Percentiles rank a stretch among this genome's conserved stretches.
phyloP scores from a whole-genome alignment of 1,139 yeast genomes.

The Saccharomyces hybrid region DNA sequence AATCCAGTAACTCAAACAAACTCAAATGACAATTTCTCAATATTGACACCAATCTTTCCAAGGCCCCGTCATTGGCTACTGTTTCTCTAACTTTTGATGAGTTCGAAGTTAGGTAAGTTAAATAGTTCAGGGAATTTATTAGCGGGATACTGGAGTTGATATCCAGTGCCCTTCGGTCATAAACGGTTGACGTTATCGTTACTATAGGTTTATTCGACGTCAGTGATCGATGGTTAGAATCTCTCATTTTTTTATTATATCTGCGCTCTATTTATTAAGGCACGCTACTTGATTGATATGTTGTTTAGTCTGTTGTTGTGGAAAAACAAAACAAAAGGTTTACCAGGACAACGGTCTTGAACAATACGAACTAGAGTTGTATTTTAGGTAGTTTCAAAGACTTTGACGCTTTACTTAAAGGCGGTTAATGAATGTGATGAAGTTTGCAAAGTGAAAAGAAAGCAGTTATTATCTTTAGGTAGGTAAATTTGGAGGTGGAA shows the following conservation, averaged over 20 bases:
- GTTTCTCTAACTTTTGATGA: conserved; percentile 88
- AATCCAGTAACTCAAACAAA: conserved; percentile 18
- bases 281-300: neutral
- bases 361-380: neutral
- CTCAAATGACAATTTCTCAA: conserved; percentile 65
- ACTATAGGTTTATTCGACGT: conserved; percentile 81
- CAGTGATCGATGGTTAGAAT: conserved; percentile 76
- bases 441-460: neutral
- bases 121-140: conserved; percentile 82
- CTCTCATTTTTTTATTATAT: conserved; percentile 53
- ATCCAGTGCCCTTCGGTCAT: conserved; percentile 88
- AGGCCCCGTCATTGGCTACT: conserved; percentile 80
- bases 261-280: neutral
- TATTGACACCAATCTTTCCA: conserved; percentile 79
- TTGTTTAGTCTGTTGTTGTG: neutral
- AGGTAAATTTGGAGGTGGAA: neutral
- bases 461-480: neutral
- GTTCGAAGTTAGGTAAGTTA: conserved; percentile 79
- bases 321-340: neutral
- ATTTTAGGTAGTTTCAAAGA: neutral
- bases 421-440: neutral
- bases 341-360: neutral
- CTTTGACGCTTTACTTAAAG: neutral
- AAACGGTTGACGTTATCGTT: conserved; percentile 77
- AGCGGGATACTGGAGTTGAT: conserved; percentile 84